phyloP scores from a whole-genome alignment of 495 filamentous ascomycete genomes.

The Aspergillus baeticus region DNA sequence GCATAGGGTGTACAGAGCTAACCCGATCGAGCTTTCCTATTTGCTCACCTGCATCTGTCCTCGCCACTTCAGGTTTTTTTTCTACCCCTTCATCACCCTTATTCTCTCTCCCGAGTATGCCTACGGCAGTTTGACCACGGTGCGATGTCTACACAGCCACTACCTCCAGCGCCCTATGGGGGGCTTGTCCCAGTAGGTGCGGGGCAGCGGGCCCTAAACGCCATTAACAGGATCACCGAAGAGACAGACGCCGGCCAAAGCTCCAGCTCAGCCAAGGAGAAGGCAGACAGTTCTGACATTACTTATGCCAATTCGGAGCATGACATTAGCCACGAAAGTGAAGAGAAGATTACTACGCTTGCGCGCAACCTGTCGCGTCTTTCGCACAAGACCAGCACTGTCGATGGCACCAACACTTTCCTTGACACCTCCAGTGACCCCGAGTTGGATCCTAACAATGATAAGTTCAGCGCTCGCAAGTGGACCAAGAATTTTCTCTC shows the following conservation, averaged over 20 bases:
- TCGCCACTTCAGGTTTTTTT: background rate
- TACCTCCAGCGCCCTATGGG: conserved; percentile 25
- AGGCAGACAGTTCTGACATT: conserved; percentile 18
- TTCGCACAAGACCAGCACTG: conserved; percentile 30
- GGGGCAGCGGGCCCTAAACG: background rate
- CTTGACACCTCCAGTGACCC: conserved; percentile 37
- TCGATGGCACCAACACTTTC: conserved; percentile 44
- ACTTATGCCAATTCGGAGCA: conserved; percentile 21
- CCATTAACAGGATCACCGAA: conserved; percentile 13
- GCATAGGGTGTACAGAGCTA: background rate
- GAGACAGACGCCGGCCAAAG: background rate
- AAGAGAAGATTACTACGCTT: conserved; percentile 36
- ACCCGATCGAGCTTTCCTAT: background rate
- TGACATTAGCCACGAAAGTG: conserved; percentile 24
- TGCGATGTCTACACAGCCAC: conserved; percentile 10
- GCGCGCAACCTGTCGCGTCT: conserved; percentile 41
- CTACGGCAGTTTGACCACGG: background rate
- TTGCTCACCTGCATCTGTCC: background rate
- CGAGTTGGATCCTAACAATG: conserved; percentile 41
- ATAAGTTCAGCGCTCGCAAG: conserved; percentile 43
- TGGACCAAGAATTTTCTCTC: conserved; percentile 47
- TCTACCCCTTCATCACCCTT: background rate
- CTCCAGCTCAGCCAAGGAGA: conserved; percentile 8
- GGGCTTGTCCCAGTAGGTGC: conserved; percentile 13
- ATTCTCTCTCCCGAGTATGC: conserved; percentile 2